A percentile compares a stretch with the other conserved stretches of the same genome.
Evolutionary conservation across 768 basidiomycete species (phyloP).

Genomic region (Mycena epipterygia): DNA sequence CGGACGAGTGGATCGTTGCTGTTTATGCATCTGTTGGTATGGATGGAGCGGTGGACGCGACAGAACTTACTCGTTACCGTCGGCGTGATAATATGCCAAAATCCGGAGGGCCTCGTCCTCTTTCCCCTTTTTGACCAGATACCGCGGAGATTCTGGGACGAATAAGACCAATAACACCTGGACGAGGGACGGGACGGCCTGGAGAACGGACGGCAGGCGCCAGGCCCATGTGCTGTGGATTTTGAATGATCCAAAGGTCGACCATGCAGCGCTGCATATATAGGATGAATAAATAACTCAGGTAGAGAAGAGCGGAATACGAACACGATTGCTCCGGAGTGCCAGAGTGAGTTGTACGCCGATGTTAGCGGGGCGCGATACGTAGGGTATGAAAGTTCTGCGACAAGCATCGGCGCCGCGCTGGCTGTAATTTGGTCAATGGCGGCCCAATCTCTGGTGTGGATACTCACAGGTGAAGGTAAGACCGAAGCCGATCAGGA

Average conservation of each 20-base stretch:
- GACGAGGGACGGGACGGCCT: constrained; percentile 76
- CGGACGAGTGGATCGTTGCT: constrained; percentile 76
- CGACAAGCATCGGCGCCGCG: constrained; percentile 86
- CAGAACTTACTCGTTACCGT: constrained; percentile 76
- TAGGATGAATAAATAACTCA: background rate
- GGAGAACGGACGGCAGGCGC: constrained; percentile 84
- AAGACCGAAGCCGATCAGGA: constrained; percentile 83
- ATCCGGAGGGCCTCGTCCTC: constrained; percentile 76
- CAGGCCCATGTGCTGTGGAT: constrained; percentile 80
- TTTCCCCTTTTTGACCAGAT: constrained; percentile 82
- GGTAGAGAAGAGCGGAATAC: constrained; percentile 41
- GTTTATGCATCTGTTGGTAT: background rate
- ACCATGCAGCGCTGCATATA: constrained; percentile 77
- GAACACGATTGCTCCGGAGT: constrained; percentile 83
- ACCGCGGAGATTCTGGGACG: constrained; percentile 89
- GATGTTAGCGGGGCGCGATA: constrained; percentile 87
- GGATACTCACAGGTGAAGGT: constrained; percentile 69
- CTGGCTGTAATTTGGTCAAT: too few species aligned
- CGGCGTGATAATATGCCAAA: constrained; percentile 88
- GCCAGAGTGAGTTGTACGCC: constrained; percentile 89
- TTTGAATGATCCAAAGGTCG: constrained; percentile 85
- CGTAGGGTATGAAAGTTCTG: constrained; percentile 87
- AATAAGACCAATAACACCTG: constrained; percentile 78
- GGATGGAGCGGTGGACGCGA: too few species aligned
- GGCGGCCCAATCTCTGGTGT: too few species aligned